Evolutionary conservation across 2,329 filamentous ascomycete genomes (phyloP).

Genomic region (Rhinocladiella similis): DNA sequence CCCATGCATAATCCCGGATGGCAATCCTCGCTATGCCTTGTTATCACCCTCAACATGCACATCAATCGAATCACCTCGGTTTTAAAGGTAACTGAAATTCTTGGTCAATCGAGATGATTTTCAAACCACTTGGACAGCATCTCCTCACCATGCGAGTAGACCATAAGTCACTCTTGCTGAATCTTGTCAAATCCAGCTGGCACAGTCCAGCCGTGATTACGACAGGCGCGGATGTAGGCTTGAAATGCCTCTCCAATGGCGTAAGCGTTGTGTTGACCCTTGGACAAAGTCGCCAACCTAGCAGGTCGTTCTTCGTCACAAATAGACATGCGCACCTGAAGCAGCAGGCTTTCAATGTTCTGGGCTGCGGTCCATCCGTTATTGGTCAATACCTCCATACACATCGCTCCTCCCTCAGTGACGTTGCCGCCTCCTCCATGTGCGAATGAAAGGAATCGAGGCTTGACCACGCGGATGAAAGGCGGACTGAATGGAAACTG

Average conservation of each 20-base stretch:
- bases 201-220: slow-evolving; percentile 70
- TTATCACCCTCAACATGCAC: not conserved
- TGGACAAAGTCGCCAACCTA: slow-evolving; percentile 49
- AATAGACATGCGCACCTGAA: slow-evolving; percentile 79
- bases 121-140: not conserved
- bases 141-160: not conserved
- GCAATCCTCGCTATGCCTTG: too few relatives aligned
- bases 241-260: slow-evolving; percentile 68
- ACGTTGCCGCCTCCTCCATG: slow-evolving; percentile 82
- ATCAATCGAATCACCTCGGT: not conserved
- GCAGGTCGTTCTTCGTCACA: slow-evolving; percentile 70
- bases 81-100: not conserved
- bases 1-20: too few relatives aligned
- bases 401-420: slow-evolving; percentile 78
- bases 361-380: slow-evolving; percentile 75
- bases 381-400: slow-evolving; percentile 81
- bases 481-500: slow-evolving; percentile 78
- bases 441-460: slow-evolving; percentile 72
- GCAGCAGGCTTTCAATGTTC: slow-evolving; percentile 74
- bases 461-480: slow-evolving; percentile 79
- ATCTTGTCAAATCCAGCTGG: slow-evolving; percentile 58
- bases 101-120: not conserved
- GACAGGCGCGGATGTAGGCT: slow-evolving; percentile 70
- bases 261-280: slow-evolving; percentile 54
- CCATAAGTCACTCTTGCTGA: not conserved